Conservation (phyloP, 768 basidiomycete species). For the Kondoa subrosea region DNA sequence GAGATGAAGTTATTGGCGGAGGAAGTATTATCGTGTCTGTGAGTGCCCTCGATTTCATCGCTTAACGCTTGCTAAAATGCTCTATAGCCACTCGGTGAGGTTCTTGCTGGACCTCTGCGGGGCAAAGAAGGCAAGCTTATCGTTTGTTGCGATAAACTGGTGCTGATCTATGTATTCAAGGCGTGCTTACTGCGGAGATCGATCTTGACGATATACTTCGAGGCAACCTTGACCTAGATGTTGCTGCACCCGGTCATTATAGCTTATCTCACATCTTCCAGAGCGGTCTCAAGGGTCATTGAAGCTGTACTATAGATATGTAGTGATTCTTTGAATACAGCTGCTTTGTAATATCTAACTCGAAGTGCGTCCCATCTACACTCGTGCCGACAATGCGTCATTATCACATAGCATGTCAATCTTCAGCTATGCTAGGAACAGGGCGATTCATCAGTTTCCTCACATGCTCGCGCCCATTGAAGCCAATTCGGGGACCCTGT, state of each 20-base stretch:
- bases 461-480: too few species aligned
- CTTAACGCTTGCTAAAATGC: constrained; percentile 10
- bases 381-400: too few species aligned
- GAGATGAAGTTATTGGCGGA: constrained; percentile 8
- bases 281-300: constrained; percentile 8
- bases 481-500: too few species aligned
- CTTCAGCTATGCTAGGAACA: too few species aligned
- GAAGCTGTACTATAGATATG: too few species aligned
- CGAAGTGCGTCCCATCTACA: too few species aligned
- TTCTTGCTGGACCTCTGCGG: constrained; percentile 17
- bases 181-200: constrained; percentile 15
- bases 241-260: constrained; percentile 16
- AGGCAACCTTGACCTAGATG: constrained; percentile 19
- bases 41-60: constrained; percentile 15
- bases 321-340: too few species aligned
- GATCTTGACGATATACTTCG: constrained; percentile 16
- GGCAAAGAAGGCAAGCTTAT: constrained; percentile 14
- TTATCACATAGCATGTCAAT: too few species aligned
- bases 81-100: constrained; percentile 15
- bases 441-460: too few species aligned
- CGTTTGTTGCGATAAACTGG: background rate
- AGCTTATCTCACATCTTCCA: constrained; percentile 16
- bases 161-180: background rate
- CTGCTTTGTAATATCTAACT: too few species aligned
- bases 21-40: constrained; percentile 8